Evolutionary conservation across 2,329 filamentous ascomycete species (phyloP), one percentile per base, ranked within the genome.

Genomic region (Zalaria obscura): DNA sequence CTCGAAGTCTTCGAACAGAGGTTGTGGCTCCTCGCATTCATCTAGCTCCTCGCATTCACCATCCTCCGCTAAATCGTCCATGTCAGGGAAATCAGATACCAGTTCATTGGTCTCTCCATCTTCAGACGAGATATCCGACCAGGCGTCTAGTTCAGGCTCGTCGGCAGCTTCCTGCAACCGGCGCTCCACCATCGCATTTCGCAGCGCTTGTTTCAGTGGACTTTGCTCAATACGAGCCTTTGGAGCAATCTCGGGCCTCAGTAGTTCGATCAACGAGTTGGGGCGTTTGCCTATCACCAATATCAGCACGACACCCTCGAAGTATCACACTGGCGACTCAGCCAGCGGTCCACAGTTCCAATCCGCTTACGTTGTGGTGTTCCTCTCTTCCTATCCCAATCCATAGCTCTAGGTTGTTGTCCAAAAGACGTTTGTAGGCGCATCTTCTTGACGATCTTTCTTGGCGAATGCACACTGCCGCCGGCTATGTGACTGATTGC

Each of bases 391-490:
- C 31, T 9, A 31, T 45, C 43, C 39, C 39, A 45, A 29, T 45
- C 39, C 8, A 31, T 45, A 18, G 39, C 40, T 18, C 28, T 41
- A 29, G 34, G 36, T 18, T 38, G 35, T 8, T 38, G 43, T 2
- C 43, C 43, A 28, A 38, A 45, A 5, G 28, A 27, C 9, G 35
- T 39, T 47, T 46, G 60, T 52, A 58, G 53, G n/a, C 61, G 58
- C 45, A 62, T 53, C 47, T 62, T 66, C 56, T 70, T 70, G 1
- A 68, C 64, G 27, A 64, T 52, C 43, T 64, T 62, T 39, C 56
- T 51, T 4, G 59, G 62, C 28, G 59, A 59, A 45, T 59, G 53
- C 11, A 39, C 38, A 6, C 29, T 43, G 10, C 18, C 18, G 18
- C 18, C 18, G 18, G 18, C 18, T 18, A 18, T 18, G 18, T 18